Base-by-base conservation (phyloP, 805 yeast genomes). In the Cyberlindnera suaveolens region DNA sequence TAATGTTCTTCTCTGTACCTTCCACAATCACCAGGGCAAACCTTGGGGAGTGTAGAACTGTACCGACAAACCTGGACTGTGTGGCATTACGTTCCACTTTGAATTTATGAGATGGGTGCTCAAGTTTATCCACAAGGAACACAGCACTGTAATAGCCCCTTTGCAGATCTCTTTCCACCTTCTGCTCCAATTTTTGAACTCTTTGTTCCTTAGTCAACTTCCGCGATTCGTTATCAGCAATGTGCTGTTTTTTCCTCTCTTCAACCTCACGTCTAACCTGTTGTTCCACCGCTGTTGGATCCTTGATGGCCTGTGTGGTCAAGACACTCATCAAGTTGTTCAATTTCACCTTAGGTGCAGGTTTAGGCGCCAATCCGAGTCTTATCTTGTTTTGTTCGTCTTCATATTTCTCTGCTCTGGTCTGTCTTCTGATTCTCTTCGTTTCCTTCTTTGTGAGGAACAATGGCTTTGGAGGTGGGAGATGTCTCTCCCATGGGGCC, bases 221-320 rank as follows among this genome's bases (percentile, higher is more conserved):
- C 31, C 98, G 68, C 7, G 63, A 76, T 39, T 71, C 71, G 60
- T 93, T 93, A 15, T 60, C 71, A 34, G 61, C 62, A 47, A 75
- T 69, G 63, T 93, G 99, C 33, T 65, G 61, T 13, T 63, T 49
- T 30, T 65, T 67, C 27, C 99, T 68, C 36, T 76, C 74, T 33
- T 73, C 79, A 4, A 88, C 83, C 47, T 90, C 93, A 19, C 67
- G 61, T 36, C 75, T 69, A 0, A 93, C 96, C 40, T 71, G 63
- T 61, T 71, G 68, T 56, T 91, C 99, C 51, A 89, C 82, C 4
- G 78, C 78, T 0, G 98, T 91, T 1, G 99, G 98, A 58, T 93
- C 96, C 46, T 75, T 71, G 38, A 90, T 83, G 6, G 93, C 87
- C 45, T 86, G 95, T 52, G 85, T 79, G 3, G 97, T 86, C 39